Evolutionary conservation across 2,329 filamentous ascomycete species (phyloP), one percentile per base, ranked within the genome.

Genomic region (Aspergillus bombycis): DNA sequence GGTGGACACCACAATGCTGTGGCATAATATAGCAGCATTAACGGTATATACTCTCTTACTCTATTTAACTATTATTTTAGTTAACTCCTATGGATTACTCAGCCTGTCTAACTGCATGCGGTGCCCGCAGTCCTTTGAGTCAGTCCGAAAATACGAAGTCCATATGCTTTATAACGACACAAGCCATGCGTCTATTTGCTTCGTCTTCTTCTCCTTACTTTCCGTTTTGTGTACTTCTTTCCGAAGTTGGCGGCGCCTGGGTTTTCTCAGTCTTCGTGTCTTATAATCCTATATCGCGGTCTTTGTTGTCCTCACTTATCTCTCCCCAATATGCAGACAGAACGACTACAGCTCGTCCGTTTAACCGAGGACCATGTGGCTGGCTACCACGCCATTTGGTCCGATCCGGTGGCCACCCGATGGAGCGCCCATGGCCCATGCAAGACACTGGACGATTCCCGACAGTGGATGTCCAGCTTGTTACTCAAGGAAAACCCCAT

Each of bases 361-460:
- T 38, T 70, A 2, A 65, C 30, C 1, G 34, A 57, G 12, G 57
- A 63, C 11, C 68, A 69, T 46, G 46, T 59, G 21, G 43, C 48
- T 19, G 68, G 63, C 2, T 69, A 67, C 52, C 62, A 67, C 19
- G 57, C 60, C 6, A 65, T 69, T 41, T 66, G 66, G 65, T 67
- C 65, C 23, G 66, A 69, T 19, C 63, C 63, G 4, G 11, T 62
- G 26, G 61, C 65, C n/a, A 68, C 68, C 5, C 58, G 63, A 50
- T 69, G 68, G 66, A 67, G 65, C 50, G 48, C 66, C 8, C 65
- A 68, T 28, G 65, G 66, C 2, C 32, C 34, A 10, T 68, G 68
- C 56, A 38, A 58, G 11, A 65, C 60, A 4, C 10, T 68, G 5
- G 57, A 67, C 16, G 60, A 55, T 10, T 67, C 63, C 12, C 53